Conservation (phyloP, 2,329 filamentous ascomycete genomes). For the Geoglossum cookeanum region DNA sequence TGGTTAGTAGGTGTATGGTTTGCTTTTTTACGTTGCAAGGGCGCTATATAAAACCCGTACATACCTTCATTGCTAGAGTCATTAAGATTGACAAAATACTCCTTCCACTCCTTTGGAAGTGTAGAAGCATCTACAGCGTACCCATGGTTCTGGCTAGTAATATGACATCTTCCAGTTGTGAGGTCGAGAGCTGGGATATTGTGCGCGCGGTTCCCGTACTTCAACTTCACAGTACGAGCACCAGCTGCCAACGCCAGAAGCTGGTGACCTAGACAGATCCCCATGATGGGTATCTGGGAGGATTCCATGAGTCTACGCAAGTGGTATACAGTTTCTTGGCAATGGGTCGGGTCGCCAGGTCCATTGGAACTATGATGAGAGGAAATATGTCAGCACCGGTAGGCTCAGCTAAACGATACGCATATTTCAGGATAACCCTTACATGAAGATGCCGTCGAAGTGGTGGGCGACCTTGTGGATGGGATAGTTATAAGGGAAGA, state of each 20-base stretch:
- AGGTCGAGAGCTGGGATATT: constrained; percentile 93
- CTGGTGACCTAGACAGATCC: constrained; percentile 95
- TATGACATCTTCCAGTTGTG: constrained; percentile 93
- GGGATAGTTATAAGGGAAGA: constrained; percentile 91
- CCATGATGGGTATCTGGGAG: constrained; percentile 84
- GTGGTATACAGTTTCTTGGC: constrained; percentile 85
- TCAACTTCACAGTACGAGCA: constrained; percentile 85
- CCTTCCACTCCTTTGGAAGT: constrained; percentile 73
- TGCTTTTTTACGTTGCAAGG: no score
- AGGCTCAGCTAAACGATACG: background rate
- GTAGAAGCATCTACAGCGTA: constrained; percentile 83
- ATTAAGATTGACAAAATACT: constrained; percentile 97
- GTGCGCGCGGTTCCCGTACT: constrained; percentile 97
- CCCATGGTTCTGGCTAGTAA: constrained; percentile 95
- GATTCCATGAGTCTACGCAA: constrained; percentile 77
- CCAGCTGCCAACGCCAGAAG: constrained; percentile 78
- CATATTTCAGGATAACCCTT: background rate
- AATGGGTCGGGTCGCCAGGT: constrained; percentile 93
- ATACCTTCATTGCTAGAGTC: constrained; percentile 85
- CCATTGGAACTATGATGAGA: constrained; percentile 50
- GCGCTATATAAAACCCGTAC: constrained; percentile 7
- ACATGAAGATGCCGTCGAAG: constrained; percentile 93
- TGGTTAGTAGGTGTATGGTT: background rate
- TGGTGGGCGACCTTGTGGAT: constrained; percentile 97
- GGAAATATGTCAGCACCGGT: background rate